Base-by-base conservation (phyloP, 108 stramenopile genomes). In the Skeletonema grethae region DNA sequence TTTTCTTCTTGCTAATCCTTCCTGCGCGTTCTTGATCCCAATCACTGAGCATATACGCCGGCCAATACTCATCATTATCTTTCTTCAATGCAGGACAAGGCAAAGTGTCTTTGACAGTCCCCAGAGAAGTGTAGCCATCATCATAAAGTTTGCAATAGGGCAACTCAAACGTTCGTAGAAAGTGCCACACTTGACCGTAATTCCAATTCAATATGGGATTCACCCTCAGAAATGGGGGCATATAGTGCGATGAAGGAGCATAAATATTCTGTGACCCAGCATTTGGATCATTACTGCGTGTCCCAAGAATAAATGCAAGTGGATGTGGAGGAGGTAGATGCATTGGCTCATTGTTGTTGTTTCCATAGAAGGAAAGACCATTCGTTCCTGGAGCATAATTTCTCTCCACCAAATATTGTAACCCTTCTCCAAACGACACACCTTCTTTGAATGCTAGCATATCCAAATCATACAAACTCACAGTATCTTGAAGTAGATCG, bases 141-240 rank as follows among this genome's bases (percentile, higher is more conserved):
- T 98, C 97, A 84, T 99, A 99, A 15, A 99, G 84, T 24, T 73
- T 63, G 76, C 97, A 98, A 75, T 97, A 97, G 10, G 96, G 95
- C 35, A 99, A 80, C 22, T 96, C 67, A 73, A 89, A 96, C 7
- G 75, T 30, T 32, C 97, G 70, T 48, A 98, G 72, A 70, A 99
- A 98, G 45, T 90, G 86, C 99, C 97, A 98, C 5, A 99, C 87
- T 58, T 95, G 84, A 7, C 88, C 89, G 68, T 96, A 95, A 3
- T 71, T 85, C 99, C 99, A 99, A 39, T 92, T 61, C 39, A 99
- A 61, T 7, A 98, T 83, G 3, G 99, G 99, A 83, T 98, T 99
- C 22, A 98, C 94, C 8, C 99, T 87, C 85, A 99, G 92, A 70
- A 99, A 98, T 3, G 97, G 96, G 24, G 99, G 99, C 98, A 99